Base-by-base conservation (phyloP, 139 green algal genomes). In the Astrephomene gubernaculifera region DNA sequence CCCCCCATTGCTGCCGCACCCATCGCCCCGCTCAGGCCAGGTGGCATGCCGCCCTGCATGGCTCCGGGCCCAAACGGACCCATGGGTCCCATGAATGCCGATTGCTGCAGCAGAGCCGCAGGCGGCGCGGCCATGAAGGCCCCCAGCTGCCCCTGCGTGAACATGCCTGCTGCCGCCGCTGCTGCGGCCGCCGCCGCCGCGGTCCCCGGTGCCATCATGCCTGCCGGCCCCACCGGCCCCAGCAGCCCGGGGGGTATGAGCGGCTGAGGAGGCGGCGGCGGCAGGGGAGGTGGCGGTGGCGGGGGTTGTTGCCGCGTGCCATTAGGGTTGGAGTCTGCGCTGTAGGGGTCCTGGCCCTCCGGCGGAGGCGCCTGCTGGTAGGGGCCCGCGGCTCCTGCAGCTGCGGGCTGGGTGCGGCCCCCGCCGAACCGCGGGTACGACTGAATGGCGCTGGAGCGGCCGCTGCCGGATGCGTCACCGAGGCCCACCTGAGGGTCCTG, bases 271-370 rank as follows among this genome's bases (percentile, higher is more conserved):
- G 75, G 75, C 57, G 57, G 75, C 39, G 38, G 61, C 19, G 60
- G 54, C 22, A 45, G 27, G 14, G 54, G 27, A 8, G 63, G 43
- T 43, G 74, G 74, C 27, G 27, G 36, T 27, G 36, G 73, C 78
- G 43, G 78, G 1, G 43, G 43, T 27, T 5, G 43, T 2, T 3
- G 25, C 1, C 43, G 70, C 9, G n/a, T 41, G 44, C 63, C 64
- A 53, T 86, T 86, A 25, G 79, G 79, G 36, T 86, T 86, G 33
- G 79, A 86, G 52, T 86, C 79, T 14, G 79, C 79, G 79, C 65
- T 86, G 79, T 61, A 86, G 27, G 79, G 79, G 65, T 86, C 79
- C 27, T 75, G 41, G 9, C 44, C 65, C 57, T 86, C 79, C 3
- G 45, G 14, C 14, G 36, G 61, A 10, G 29, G 78, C 79, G 41